These are phyloP conservation scores for Magnaporthales sp. DNA, from an alignment of 2,329 filamentous ascomycete species.

Conservation along the genomic window DNA sequence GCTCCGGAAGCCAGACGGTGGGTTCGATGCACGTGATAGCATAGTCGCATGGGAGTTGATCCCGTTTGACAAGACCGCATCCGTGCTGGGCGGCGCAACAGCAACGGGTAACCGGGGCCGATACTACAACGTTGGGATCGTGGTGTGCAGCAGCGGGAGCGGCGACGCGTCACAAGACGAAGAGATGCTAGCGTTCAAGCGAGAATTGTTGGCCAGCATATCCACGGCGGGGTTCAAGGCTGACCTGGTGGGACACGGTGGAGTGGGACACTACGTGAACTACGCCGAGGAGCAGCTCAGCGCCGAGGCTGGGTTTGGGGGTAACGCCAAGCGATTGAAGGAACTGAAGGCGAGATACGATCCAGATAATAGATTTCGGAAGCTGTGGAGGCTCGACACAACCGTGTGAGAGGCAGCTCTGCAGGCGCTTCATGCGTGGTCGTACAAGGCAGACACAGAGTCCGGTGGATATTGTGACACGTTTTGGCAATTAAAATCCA, in stretches of 20 bases:
- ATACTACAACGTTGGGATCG: constrained; percentile 4
- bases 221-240: neutral
- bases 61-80: neutral
- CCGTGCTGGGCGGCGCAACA: neutral
- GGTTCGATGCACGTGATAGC: neutral
- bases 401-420: neutral
- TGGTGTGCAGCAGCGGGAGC: neutral
- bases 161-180: neutral
- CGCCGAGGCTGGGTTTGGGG: constrained; percentile 4
- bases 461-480: neutral
- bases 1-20: neutral
- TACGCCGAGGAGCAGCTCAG: neutral
- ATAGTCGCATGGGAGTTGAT: constrained; percentile 1
- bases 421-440: too few species aligned
- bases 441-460: constrained; percentile 6
- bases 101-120: constrained; percentile 1
- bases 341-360: constrained; percentile 4
- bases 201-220: neutral
- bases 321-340: neutral
- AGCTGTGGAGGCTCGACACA: constrained; percentile 1
- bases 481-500: neutral
- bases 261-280: neutral
- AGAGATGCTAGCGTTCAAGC: constrained; percentile 1
- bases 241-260: neutral
- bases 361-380: neutral